Conservation (phyloP, 2,329 filamentous ascomycete genomes). For the Metarhizium humberi region DNA sequence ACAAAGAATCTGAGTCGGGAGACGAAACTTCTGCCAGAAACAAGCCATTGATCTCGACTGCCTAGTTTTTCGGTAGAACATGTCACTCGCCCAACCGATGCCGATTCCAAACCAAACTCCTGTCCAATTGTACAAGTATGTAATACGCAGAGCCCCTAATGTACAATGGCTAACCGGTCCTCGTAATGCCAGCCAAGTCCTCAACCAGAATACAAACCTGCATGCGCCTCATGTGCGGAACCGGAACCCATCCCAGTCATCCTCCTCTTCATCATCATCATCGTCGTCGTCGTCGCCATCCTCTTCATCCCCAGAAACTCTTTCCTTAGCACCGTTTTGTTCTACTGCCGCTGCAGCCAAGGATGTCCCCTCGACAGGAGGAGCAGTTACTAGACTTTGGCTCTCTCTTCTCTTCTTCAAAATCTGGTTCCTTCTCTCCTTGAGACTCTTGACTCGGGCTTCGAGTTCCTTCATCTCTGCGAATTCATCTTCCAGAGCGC, state of each 20-base stretch:
- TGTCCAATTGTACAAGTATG: not conserved
- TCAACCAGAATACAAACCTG: not conserved
- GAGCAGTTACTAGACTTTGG: conserved; percentile 17
- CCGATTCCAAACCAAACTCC: not conserved
- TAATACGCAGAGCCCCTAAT: not conserved
- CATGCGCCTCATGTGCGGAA: conserved; percentile 23
- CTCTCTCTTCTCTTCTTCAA: conserved; percentile 29
- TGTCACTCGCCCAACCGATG: not conserved
- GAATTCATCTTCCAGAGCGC: conserved; percentile 67
- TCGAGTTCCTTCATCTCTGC: conserved; percentile 78
- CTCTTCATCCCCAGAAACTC: conserved; percentile 26
- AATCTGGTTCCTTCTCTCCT: conserved; percentile 62
- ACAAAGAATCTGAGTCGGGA: too few relatives aligned
- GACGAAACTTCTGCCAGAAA: too few relatives aligned
- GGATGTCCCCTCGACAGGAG: conserved; percentile 9
- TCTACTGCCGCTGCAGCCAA: conserved; percentile 13
- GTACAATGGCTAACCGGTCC: not conserved
- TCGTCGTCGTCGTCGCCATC: conserved; percentile 33
- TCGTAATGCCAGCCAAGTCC: not conserved
- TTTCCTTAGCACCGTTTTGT: conserved; percentile 16
- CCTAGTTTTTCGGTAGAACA: too few relatives aligned
- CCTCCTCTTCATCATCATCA: conserved; percentile 38
- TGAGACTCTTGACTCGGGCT: conserved; percentile 56
- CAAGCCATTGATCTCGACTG: too few relatives aligned
- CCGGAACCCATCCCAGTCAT: conserved; percentile 53